These are phyloP conservation scores for Alternaria sp. DNA, from an alignment of 2,329 filamentous ascomycete species.

Conservation along the genomic window DNA sequence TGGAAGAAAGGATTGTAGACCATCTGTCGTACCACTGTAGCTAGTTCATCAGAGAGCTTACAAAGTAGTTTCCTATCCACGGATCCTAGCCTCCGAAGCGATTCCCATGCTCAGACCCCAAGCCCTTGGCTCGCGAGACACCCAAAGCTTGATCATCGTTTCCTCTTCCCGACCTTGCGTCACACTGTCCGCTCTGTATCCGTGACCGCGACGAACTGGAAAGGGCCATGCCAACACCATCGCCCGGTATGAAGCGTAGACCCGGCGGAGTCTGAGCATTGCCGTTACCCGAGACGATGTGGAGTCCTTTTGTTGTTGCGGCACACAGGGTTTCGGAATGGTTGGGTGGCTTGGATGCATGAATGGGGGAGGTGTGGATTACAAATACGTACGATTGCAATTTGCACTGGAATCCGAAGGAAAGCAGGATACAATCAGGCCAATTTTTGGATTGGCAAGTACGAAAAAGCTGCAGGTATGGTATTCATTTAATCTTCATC, in stretches of 20 bases:
- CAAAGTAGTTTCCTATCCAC: background rate
- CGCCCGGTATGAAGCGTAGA: slow-evolving; percentile 3
- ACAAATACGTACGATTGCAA: background rate
- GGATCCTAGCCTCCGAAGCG: background rate
- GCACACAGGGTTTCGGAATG: slow-evolving; percentile 15
- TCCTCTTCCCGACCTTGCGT: slow-evolving; percentile 1
- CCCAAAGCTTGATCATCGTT: slow-evolving; percentile 30
- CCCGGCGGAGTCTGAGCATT: background rate
- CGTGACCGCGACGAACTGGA: background rate
- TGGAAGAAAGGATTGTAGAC: slow-evolving; percentile 37
- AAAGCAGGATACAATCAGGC: background rate
- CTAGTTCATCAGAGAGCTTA: background rate
- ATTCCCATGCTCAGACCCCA: slow-evolving; percentile 10
- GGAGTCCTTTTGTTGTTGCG: slow-evolving; percentile 6
- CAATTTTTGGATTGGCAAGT: background rate
- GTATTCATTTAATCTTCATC: background rate
- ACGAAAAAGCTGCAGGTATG: background rate
- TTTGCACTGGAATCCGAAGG: slow-evolving; percentile 5
- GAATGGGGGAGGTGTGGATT: slow-evolving; percentile 20
- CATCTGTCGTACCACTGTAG: background rate
- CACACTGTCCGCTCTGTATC: slow-evolving; percentile 2
- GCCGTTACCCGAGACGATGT: slow-evolving; percentile 6
- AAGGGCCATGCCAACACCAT: slow-evolving; percentile 1
- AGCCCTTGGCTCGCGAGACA: slow-evolving; percentile 33
- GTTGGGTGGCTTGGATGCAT: slow-evolving; percentile 23